Conservation (phyloP, 2,329 filamentous ascomycete species). For the Aureobasidium uvarum region DNA sequence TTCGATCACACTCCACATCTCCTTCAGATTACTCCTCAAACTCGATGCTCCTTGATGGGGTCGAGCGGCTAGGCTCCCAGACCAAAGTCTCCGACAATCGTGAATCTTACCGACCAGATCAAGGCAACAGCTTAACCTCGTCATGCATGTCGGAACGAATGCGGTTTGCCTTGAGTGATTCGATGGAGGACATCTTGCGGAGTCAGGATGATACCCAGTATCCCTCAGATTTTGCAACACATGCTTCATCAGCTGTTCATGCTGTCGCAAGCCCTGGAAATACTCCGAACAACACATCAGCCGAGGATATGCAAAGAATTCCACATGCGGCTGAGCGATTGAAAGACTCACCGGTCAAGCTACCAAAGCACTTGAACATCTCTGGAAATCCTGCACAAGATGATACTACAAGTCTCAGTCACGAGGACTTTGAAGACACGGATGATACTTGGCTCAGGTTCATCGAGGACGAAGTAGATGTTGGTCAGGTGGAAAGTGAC, state of each 20-base stretch:
- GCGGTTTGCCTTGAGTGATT: not conserved
- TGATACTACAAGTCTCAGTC: not conserved
- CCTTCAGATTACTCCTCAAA: slow-evolving; percentile 8
- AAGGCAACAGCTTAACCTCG: not conserved
- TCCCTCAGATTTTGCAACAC: not conserved
- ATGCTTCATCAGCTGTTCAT: not conserved
- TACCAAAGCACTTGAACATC: not conserved
- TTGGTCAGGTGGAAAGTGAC: not conserved
- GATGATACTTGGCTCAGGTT: slow-evolving; percentile 14
- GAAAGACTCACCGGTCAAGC: slow-evolving; percentile 10
- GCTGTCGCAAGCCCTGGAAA: not conserved
- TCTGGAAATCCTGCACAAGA: not conserved
- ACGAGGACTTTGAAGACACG: not conserved
- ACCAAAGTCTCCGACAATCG: not conserved
- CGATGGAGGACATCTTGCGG: not conserved
- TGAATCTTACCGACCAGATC: not conserved
- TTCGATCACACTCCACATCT: not conserved
- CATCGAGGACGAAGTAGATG: not conserved
- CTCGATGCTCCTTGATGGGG: slow-evolving; percentile 18
- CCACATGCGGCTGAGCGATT: slow-evolving; percentile 1
- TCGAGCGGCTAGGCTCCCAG: not conserved
- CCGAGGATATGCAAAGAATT: not conserved
- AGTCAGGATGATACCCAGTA: not conserved
- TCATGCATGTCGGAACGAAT: not conserved
- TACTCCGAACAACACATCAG: not conserved